A percentile compares a stretch with the other conserved stretches of the same genome.
Evolutionary conservation across 1,139 yeast species (phyloP).

Genomic region (Geotrichum aggregatum): DNA sequence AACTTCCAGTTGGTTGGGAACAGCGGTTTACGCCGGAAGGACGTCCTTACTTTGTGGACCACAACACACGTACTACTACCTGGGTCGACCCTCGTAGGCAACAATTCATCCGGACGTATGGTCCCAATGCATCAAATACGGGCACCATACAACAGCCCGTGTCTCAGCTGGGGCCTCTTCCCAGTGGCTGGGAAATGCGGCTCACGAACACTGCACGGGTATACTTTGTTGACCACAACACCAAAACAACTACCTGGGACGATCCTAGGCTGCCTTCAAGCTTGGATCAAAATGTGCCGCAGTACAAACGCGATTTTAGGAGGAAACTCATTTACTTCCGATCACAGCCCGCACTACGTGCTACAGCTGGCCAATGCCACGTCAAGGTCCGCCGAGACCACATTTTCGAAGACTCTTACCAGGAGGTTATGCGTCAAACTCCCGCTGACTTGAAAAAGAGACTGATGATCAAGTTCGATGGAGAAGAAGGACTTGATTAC

Average conservation of each 20-base stretch:
- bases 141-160: conserved; percentile 62
- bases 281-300: conserved; percentile 96
- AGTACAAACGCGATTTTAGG: conserved; percentile 97
- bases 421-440: conserved; percentile 97
- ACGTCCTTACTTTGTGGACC: conserved; percentile 97
- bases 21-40: conserved; percentile 98
- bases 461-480: conserved; percentile 95
- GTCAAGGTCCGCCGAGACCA: conserved; percentile 95
- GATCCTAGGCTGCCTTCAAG: conserved; percentile 98
- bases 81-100: conserved; percentile 99
- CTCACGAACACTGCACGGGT: conserved; percentile 97
- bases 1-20: conserved; percentile 98
- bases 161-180: conserved; percentile 96
- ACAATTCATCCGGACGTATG: conserved; percentile 89
- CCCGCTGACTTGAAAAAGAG: conserved; percentile 97
- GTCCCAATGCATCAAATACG: conserved; percentile 41
- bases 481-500: conserved; percentile 98
- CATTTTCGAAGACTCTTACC: conserved; percentile 94
- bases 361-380: conserved; percentile 97
- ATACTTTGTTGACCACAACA: conserved; percentile 96
- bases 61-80: conserved; percentile 95
- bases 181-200: conserved; percentile 99
- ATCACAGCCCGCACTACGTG: conserved; percentile 95
- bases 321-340: conserved; percentile 95
- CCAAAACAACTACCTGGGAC: conserved; percentile 99